These are phyloP conservation scores for Suhomyces prunicola DNA, from an alignment of 805 yeast species.

Conservation along the genomic window DNA sequence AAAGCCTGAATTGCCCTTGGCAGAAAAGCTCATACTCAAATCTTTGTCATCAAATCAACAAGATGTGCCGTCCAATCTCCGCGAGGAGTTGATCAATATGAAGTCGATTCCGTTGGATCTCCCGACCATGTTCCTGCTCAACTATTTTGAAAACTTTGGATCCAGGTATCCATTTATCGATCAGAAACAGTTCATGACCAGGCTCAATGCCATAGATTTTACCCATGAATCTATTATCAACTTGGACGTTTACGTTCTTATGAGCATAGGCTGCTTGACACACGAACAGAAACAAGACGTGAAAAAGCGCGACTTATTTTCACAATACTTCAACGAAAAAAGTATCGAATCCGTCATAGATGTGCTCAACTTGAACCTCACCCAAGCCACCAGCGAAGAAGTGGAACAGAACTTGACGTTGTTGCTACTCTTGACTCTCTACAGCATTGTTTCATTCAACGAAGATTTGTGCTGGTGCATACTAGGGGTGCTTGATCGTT, in stretches of 20 bases:
- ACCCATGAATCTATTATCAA: constrained; percentile 33
- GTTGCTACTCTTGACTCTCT: constrained; percentile 31
- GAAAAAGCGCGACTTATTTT: constrained; percentile 20
- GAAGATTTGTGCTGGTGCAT: constrained; percentile 31
- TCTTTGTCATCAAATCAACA: background rate
- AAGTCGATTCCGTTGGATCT: constrained; percentile 27
- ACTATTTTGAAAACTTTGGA: constrained; percentile 38
- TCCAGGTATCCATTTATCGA: constrained; percentile 34
- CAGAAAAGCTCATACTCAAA: constrained; percentile 3
- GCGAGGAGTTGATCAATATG: constrained; percentile 37
- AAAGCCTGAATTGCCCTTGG: background rate
- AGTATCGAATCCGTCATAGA: constrained; percentile 33
- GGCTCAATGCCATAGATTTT: constrained; percentile 28
- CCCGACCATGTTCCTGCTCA: constrained; percentile 30
- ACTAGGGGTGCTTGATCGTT: constrained; percentile 32
- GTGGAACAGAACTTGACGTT: constrained; percentile 27
- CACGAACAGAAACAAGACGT: constrained; percentile 24
- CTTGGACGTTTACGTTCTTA: constrained; percentile 35
- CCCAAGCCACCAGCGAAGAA: constrained; percentile 13
- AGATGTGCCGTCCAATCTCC: constrained; percentile 7
- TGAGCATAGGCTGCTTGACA: constrained; percentile 39
- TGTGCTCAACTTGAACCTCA: constrained; percentile 26
- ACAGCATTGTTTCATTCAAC: constrained; percentile 27
- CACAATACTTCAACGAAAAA: constrained; percentile 29
- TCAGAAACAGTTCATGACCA: constrained; percentile 17